A percentile compares a stretch with the other conserved stretches of the same genome.
Conservation (phyloP, 2,329 filamentous ascomycete species). For the Pseudonectria buxi region DNA sequence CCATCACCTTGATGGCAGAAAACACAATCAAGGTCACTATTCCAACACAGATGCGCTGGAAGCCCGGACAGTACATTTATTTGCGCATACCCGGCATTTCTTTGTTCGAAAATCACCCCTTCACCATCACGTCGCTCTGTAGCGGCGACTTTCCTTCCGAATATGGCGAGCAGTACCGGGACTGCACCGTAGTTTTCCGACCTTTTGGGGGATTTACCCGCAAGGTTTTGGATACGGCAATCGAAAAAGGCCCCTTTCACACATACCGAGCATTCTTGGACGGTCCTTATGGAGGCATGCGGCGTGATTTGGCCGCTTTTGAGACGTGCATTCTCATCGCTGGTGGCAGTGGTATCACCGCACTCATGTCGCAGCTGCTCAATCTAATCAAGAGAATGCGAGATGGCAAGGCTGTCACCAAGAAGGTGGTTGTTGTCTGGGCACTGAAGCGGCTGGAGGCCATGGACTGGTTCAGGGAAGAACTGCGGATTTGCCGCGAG, state of each 20-base stretch:
- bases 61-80: slow-evolving; percentile 90
- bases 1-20: slow-evolving; percentile 81
- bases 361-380: slow-evolving; percentile 82
- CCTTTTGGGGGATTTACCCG: slow-evolving; percentile 88
- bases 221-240: slow-evolving; percentile 72
- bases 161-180: slow-evolving; percentile 80
- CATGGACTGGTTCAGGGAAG: slow-evolving; percentile 97
- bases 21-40: slow-evolving; percentile 95
- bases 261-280: slow-evolving; percentile 91
- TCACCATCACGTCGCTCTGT: slow-evolving; percentile 88
- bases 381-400: slow-evolving; percentile 96
- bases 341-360: slow-evolving; percentile 90
- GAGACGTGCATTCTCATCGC: slow-evolving; percentile 91
- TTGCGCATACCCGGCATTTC: slow-evolving; percentile 90
- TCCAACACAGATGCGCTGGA: slow-evolving; percentile 87
- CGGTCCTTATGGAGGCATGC: slow-evolving; percentile 92
- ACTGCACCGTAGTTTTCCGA: slow-evolving; percentile 86
- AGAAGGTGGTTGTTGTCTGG: slow-evolving; percentile 90
- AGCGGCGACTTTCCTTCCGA: slow-evolving; percentile 89
- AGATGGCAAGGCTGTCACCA: slow-evolving; percentile 88
- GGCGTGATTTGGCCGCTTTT: slow-evolving; percentile 80
- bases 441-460: slow-evolving; percentile 83
- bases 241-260: slow-evolving; percentile 81
- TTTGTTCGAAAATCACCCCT: slow-evolving; percentile 86
- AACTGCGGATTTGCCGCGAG: slow-evolving; percentile 85